phyloP scores from a whole-genome alignment of 345 rosid genomes.

The Eucalyptus melliodora region DNA sequence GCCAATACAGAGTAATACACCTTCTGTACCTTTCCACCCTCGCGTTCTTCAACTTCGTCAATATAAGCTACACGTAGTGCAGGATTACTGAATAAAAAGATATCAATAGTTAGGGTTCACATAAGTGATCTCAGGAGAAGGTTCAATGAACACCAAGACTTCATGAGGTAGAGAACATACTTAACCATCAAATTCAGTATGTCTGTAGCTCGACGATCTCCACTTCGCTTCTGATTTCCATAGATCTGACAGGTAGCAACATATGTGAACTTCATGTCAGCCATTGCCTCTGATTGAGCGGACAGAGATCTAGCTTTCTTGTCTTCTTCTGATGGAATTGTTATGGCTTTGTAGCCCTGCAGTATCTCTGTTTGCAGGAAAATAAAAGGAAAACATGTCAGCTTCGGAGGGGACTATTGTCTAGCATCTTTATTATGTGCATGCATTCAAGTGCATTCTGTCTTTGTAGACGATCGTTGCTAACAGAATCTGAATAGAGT shows the following conservation, averaged over 20 bases:
- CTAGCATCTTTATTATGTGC: background rate
- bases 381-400: background rate
- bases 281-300: constrained; percentile 85
- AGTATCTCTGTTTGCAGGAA: constrained; percentile 57
- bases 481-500: background rate
- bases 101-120: constrained; percentile 1
- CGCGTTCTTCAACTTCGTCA: constrained; percentile 94
- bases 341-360: constrained; percentile 85
- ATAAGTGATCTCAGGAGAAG: background rate
- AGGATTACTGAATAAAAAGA: constrained; percentile 55
- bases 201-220: constrained; percentile 94
- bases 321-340: constrained; percentile 79
- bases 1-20: constrained; percentile 86
- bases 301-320: constrained; percentile 78
- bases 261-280: constrained; percentile 91
- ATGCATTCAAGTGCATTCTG: background rate
- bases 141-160: background rate
- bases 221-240: constrained; percentile 86
- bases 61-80: constrained; percentile 94
- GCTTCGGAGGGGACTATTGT: background rate
- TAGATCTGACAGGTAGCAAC: constrained; percentile 97
- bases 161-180: constrained; percentile 35
- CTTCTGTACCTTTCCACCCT: constrained; percentile 54
- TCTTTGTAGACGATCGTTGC: background rate
- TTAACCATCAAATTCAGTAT: constrained; percentile 95